Evolutionary conservation across 169 alveolate genomes (phyloP).

Genomic region (Perkinsus olseni): DNA sequence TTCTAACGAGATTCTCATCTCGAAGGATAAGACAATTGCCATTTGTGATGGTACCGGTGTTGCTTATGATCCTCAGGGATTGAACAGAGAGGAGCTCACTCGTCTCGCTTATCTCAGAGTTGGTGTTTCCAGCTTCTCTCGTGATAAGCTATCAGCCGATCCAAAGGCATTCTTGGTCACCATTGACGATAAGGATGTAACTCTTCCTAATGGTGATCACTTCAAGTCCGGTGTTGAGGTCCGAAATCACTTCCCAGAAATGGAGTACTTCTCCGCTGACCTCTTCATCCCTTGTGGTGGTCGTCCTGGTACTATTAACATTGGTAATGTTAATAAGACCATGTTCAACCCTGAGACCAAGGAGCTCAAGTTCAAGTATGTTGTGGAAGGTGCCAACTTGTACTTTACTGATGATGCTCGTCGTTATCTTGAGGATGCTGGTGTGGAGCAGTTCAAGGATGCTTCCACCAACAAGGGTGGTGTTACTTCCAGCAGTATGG

Average conservation of each 20-base stretch:
- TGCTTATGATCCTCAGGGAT: conserved; percentile 65
- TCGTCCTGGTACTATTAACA: conserved; percentile 64
- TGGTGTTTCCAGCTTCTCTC: too few relatives aligned
- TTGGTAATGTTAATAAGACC: conserved; percentile 41
- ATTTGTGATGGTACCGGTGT: conserved; percentile 73
- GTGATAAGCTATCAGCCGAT: too few relatives aligned
- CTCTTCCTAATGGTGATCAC: too few relatives aligned
- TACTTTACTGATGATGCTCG: conserved; percentile 70
- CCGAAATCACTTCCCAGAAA: conserved; percentile 41
- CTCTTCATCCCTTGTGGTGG: conserved; percentile 78
- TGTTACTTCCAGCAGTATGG: conserved; percentile 66
- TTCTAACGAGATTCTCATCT: conserved; percentile 58
- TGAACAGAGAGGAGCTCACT: conserved; percentile 49
- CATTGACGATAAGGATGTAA: conserved; percentile 10
- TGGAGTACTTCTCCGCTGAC: conserved; percentile 47
- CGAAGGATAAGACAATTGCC: conserved; percentile 58
- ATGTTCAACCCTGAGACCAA: conserved; percentile 35
- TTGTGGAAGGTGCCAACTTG: conserved; percentile 75
- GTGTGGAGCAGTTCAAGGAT: conserved; percentile 60
- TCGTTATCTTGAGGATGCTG: conserved; percentile 50
- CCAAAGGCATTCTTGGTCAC: conserved; percentile 5
- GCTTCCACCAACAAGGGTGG: conserved; percentile 75
- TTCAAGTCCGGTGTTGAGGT: too few relatives aligned
- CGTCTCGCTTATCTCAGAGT: conserved; percentile 40
- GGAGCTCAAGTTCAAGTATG: conserved; percentile 40